A percentile compares a stretch with the other conserved stretches of the same genome.
These are phyloP conservation scores for Boletus rubroflammeus DNA, from an alignment of 768 basidiomycete genomes.

Conservation along the genomic window DNA sequence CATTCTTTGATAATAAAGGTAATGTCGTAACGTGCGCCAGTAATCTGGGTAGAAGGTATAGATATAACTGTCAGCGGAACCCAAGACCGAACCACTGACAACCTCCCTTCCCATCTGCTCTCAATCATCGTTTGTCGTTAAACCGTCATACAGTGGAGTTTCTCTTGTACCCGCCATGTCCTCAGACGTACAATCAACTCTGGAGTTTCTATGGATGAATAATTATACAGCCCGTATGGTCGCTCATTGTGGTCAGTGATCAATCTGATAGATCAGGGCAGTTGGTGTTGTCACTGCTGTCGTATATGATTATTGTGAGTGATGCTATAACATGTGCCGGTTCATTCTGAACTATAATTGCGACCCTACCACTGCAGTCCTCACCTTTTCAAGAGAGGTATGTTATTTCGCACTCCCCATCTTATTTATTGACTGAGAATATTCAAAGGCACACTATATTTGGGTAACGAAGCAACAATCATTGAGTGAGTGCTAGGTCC, in stretches of 20 bases:
- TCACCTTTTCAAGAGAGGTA: constrained; percentile 7
- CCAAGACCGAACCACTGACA: background rate
- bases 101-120: background rate
- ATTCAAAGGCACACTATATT: background rate
- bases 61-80: too few species aligned
- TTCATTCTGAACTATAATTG: background rate
- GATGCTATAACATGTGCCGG: too few species aligned
- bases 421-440: background rate
- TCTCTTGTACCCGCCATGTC: background rate
- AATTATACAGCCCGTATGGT: background rate
- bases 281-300: background rate
- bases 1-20: too few species aligned
- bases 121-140: background rate
- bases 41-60: too few species aligned
- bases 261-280: background rate
- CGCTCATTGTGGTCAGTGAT: background rate
- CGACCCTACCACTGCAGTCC: background rate
- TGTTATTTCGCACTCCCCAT: background rate
- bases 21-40: too few species aligned
- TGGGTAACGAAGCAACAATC: background rate
- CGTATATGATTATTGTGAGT: too few species aligned
- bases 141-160: background rate
- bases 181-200: background rate
- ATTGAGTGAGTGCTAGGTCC: too few species aligned
- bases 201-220: background rate